Conservation (phyloP, 2,329 filamentous ascomycete genomes). For the Westerdykella sp. region DNA sequence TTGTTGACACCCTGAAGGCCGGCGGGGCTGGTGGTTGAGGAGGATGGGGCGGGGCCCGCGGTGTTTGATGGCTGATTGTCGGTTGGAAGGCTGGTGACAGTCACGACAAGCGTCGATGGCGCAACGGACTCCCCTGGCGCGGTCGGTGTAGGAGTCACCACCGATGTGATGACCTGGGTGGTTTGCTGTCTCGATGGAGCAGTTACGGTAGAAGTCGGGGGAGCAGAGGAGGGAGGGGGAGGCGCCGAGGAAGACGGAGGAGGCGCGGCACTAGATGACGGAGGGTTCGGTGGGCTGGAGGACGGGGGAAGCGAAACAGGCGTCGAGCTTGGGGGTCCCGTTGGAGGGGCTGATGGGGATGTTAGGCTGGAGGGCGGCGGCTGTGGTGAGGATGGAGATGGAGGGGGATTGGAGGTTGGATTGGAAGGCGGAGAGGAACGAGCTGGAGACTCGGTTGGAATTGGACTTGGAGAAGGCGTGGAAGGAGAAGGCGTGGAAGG, state of each 20-base stretch:
- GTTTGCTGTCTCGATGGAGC: slow-evolving; percentile 18
- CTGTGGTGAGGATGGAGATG: not conserved
- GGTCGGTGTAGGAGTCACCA: slow-evolving; percentile 18
- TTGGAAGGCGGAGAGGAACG: slow-evolving; percentile 3
- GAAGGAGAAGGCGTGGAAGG: no score
- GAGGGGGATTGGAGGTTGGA: not conserved
- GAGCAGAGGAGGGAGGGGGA: slow-evolving; percentile 7
- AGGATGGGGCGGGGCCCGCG: slow-evolving; percentile 8
- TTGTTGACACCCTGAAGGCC: slow-evolving; percentile 9
- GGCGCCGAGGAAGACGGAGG: slow-evolving; percentile 7
- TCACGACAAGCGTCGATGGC: slow-evolving; percentile 8
- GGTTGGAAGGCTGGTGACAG: slow-evolving; percentile 2
- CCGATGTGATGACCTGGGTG: slow-evolving; percentile 14
- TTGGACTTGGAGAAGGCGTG: slow-evolving; percentile 4
- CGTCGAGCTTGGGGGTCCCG: slow-evolving; percentile 8
- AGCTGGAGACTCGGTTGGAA: slow-evolving; percentile 7
- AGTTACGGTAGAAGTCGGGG: slow-evolving; percentile 16
- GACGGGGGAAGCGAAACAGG: slow-evolving; percentile 3
- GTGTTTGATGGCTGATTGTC: not conserved
- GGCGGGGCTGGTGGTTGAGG: slow-evolving; percentile 5
- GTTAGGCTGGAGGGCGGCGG: slow-evolving; percentile 1
- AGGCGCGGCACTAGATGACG: slow-evolving; percentile 5
- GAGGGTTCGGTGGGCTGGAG: slow-evolving; percentile 23
- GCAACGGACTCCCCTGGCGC: slow-evolving; percentile 12
- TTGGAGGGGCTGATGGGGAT: slow-evolving; percentile 6